Evolutionary conservation across 805 yeast genomes (phyloP), one percentile per base, ranked within the genome.

Genomic region (Candida xyloterini): DNA sequence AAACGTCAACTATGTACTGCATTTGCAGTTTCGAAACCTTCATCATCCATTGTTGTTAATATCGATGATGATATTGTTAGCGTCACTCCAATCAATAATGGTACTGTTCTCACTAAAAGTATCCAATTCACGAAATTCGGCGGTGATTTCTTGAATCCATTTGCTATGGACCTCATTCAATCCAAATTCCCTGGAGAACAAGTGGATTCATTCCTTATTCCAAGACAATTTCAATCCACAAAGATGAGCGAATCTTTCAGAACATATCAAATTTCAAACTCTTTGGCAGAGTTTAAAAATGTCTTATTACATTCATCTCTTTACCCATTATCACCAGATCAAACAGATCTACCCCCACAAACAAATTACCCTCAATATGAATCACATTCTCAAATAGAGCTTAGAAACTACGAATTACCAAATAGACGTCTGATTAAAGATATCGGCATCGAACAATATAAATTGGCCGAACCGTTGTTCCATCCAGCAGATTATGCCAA

Each of bases 71-170:
- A 82, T 3, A 74, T 77, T 4, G 72, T 82, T 13, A 72, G 81
- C 23, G 85, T 87, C 8, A 83, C 93, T 0, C 95, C 95, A 8
- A 74, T 87, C 14, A 64, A 78, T 46, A 89, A 84, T 52, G 96
- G 95, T 27, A 73, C 76, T 11, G 74, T 87, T 36, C 73, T 83
- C 38, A 65, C 71, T 47, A 83, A 81, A 56, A 84, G 86, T 33
- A 71, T 78, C 5, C 66, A 74, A 44, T 83, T 78, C 59, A 75
- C 86, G 11, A 79, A 77, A 51, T 84, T 74, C 57, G 96, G 90
- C 3, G 98, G 97, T 8, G 91, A 89, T 59, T 90, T 83, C 59
- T 60, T 85, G 40, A 84, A 82, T 58, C 69, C 77, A 36, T 86
- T 84, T 62, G 67, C 80, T 2, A 60, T 74, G 48, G 67, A 75